These are phyloP conservation scores for Omphalea diandra DNA, from an alignment of 441 rosid genomes.

Conservation along the genomic window DNA sequence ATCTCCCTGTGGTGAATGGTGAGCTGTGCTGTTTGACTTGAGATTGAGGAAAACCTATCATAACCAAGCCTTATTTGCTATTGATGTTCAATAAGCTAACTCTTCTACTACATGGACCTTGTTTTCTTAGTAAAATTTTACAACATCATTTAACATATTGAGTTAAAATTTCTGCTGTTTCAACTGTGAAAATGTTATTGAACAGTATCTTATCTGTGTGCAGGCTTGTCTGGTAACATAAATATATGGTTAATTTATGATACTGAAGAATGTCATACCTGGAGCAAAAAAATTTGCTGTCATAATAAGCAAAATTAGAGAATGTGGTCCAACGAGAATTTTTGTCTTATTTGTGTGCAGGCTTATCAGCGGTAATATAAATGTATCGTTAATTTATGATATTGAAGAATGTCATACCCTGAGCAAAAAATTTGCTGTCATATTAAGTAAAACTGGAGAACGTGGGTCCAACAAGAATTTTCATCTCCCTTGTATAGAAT, in stretches of 20 bases:
- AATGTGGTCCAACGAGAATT: neutral
- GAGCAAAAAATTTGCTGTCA: neutral
- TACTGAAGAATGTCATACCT: neutral
- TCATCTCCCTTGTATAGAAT: too few relatives aligned
- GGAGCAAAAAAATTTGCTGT: neutral
- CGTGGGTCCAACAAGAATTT: neutral
- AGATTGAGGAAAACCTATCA: neutral
- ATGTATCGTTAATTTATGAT: neutral
- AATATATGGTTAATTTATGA: neutral
- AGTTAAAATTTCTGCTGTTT: neutral
- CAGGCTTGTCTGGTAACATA: neutral
- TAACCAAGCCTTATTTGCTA: neutral
- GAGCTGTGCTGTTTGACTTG: slow-evolving; percentile 2
- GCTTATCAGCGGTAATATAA: neutral
- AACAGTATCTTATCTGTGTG: neutral
- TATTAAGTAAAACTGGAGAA: neutral
- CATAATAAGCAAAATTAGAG: neutral
- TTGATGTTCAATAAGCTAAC: neutral
- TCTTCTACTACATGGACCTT: neutral
- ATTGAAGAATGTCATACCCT: neutral
- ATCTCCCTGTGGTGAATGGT: neutral
- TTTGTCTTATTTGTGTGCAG: too few relatives aligned
- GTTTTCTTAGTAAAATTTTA: neutral
- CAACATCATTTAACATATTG: neutral
- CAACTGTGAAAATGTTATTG: neutral